Percentiles rank a stretch among this genome's conserved stretches.
Conservation (phyloP, 352 stramenopile genomes). For the Thalassiosira mediterranea region DNA sequence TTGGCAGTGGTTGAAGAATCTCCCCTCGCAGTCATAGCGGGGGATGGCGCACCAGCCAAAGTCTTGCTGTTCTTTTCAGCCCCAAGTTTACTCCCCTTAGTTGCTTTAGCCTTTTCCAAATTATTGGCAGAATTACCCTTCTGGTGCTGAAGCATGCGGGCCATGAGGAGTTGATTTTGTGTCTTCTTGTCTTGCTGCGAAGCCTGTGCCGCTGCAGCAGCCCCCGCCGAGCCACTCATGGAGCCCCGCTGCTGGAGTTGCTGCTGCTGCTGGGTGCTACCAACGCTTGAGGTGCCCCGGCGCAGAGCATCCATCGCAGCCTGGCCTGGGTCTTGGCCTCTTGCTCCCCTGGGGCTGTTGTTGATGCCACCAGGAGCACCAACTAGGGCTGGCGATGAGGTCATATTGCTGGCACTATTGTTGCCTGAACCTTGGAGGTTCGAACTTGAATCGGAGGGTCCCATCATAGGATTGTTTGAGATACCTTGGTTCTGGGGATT, state of each 20-base stretch:
- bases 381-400: no score
- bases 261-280: background rate
- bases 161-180: slow-evolving; percentile 33
- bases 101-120: no score
- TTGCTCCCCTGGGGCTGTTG: slow-evolving; percentile 13
- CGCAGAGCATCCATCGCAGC: slow-evolving; percentile 1
- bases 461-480: no score
- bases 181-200: slow-evolving; percentile 13
- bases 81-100: no score
- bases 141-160: slow-evolving; percentile 37
- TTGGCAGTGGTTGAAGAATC: background rate
- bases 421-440: slow-evolving; percentile 17
- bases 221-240: no score
- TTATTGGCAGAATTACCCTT: no score
- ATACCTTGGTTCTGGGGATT: no score
- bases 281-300: background rate
- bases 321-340: background rate
- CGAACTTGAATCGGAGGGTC: no score
- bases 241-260: no score
- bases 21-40: background rate
- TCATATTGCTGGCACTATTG: slow-evolving; percentile 1
- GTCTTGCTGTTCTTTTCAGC: no score
- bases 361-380: no score
- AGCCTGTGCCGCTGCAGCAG: background rate
- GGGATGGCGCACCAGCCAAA: background rate